A percentile compares a stretch with the other conserved stretches of the same genome.
These are phyloP conservation scores for Penicillium brasilianum DNA, from an alignment of 2,329 filamentous ascomycete genomes.

Conservation along the genomic window DNA sequence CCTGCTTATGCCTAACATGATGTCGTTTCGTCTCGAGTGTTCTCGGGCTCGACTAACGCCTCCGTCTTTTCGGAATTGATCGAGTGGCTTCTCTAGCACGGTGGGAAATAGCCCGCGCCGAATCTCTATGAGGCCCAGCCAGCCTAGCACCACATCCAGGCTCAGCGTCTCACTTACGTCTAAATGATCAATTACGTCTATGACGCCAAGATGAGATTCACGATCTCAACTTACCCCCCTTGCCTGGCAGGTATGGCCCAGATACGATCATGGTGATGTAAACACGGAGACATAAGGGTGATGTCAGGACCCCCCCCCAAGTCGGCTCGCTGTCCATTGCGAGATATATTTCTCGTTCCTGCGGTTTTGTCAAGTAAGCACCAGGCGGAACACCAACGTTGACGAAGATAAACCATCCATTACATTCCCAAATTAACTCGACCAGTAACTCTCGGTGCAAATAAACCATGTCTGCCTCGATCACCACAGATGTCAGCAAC, in stretches of 20 bases:
- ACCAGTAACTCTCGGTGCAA: neutral
- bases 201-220: neutral
- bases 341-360: neutral
- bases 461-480: slow-evolving; percentile 48
- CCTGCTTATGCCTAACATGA: too few relatives aligned
- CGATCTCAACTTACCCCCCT: neutral
- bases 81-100: too few relatives aligned
- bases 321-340: neutral
- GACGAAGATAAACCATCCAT: neutral
- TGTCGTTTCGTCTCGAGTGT: too few relatives aligned
- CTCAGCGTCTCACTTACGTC: too few relatives aligned
- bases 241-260: neutral
- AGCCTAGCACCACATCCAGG: too few relatives aligned
- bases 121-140: too few relatives aligned
- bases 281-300: slow-evolving; percentile 4
- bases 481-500: slow-evolving; percentile 72
- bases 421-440: neutral
- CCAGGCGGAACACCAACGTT: too few relatives aligned
- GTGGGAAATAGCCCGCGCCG: too few relatives aligned
- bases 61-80: too few relatives aligned
- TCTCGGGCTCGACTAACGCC: too few relatives aligned
- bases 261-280: slow-evolving; percentile 6
- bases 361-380: too few relatives aligned
- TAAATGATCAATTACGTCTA: neutral
- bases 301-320: slow-evolving; percentile 1